Evolutionary conservation across 148 eudicot genomes (phyloP), one percentile per base, ranked within the genome.

Genomic region (Drosera capensis): DNA sequence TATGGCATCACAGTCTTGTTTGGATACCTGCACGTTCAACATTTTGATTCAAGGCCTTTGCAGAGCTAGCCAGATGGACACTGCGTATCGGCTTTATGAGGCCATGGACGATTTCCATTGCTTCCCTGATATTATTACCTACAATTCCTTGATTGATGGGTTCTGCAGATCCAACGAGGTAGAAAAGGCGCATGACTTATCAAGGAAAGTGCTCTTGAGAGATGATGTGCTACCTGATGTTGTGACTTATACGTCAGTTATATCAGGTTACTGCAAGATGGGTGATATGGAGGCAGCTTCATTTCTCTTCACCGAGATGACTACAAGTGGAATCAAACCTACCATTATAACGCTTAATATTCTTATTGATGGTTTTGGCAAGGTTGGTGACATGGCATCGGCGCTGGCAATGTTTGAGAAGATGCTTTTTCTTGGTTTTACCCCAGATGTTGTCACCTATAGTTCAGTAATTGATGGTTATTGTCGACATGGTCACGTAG

Each of bases 341-440:
- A 75, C 67, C 19, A 54, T 59, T n/a, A 17, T 67, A 20, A 84
- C 95, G 8, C 69, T 75, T 45, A 90, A 84, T 56, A 56, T 51
- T 43, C 66, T 90, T 19, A 84, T 90, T 49, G 73, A 78, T 68
- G 93, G 93, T 5, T 90, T 68, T 70, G 85, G 85, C 22, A 84
- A 90, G 66, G 67, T 43, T 23, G 76, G 84, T 36, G 71, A 78
- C 26, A 66, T 78, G 79, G 71, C 20, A 43, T 73, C 69, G 14
- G 84, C 73, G 19, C 23, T 53, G 23, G 51, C 58, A 31, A 73
- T 78, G 54, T 57, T 66, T 58, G 75, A 69, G 44, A 84, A 66
- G 56, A 78, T 90, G 87, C 60, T 65, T 47, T 45, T 13, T 52
- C 44, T 68, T 56, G 78, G 93, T 54, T 71, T 59, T 61, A 29